Conservation (phyloP, 805 yeast species). For the Kodamaea kaohsiungensis region DNA sequence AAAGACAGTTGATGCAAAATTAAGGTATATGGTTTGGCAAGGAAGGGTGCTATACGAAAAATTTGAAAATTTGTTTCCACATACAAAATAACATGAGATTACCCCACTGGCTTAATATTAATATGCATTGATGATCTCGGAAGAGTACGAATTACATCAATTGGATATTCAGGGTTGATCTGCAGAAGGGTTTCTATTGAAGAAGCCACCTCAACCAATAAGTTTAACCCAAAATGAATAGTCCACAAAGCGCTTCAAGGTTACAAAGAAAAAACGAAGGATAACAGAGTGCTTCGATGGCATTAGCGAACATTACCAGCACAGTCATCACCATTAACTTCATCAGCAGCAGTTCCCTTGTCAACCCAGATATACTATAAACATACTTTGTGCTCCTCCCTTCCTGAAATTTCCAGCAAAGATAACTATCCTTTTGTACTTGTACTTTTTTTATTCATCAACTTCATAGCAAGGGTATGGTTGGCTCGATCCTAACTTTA, state of each 20-base stretch:
- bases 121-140: neutral
- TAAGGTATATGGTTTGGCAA: neutral
- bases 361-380: neutral
- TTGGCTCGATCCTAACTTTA: neutral
- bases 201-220: neutral
- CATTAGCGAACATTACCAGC: neutral
- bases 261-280: neutral
- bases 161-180: neutral
- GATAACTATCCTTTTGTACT: neutral
- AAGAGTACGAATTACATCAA: neutral
- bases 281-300: neutral
- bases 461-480: neutral
- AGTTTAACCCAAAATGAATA: neutral
- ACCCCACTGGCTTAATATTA: neutral
- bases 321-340: neutral
- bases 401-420: neutral
- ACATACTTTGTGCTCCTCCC: neutral
- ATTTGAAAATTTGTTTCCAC: neutral
- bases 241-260: neutral
- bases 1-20: neutral
- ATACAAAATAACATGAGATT: neutral
- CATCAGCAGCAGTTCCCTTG: neutral
- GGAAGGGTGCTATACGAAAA: neutral
- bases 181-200: neutral
- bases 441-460: neutral